These are phyloP conservation scores for Malassezia brasiliensis DNA, from an alignment of 1,284 basidiomycete genomes.

Conservation along the genomic window DNA sequence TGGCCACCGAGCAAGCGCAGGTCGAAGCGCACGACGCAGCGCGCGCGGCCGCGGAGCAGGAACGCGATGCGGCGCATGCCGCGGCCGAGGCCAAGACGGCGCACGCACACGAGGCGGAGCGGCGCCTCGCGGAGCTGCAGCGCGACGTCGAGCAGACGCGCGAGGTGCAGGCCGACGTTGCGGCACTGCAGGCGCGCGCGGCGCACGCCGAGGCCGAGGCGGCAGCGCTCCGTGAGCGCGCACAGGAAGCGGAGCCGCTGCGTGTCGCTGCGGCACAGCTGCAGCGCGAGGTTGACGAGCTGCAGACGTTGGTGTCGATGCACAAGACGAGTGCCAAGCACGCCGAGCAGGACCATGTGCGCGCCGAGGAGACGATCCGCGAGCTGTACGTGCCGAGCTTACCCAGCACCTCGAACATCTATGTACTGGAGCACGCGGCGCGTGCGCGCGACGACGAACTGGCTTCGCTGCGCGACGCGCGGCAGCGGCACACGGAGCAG, in stretches of 20 bases:
- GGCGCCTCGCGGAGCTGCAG: constrained; percentile 9
- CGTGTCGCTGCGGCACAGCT: constrained; percentile 1
- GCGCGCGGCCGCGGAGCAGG: not conserved
- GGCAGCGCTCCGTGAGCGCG: constrained; percentile 7
- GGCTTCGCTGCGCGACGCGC: not conserved
- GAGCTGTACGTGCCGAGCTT: not conserved
- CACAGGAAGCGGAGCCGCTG: constrained; percentile 4
- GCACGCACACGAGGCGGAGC: not conserved
- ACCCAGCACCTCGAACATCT: not conserved
- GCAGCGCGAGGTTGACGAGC: constrained; percentile 10
- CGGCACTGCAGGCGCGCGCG: constrained; percentile 3
- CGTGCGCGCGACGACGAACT: constrained; percentile 1
- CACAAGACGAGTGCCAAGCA: constrained; percentile 10
- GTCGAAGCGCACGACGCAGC: not conserved
- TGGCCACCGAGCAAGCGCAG: not conserved
- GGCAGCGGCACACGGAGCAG: constrained; percentile 10
- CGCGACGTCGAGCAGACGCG: constrained; percentile 14
- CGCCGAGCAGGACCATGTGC: constrained; percentile 10
- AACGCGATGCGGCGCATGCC: not conserved
- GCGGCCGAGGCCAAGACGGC: not conserved
- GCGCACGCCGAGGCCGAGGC: not conserved
- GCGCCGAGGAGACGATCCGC: not conserved
- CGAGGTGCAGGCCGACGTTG: constrained; percentile 9
- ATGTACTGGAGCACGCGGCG: constrained; percentile 7
- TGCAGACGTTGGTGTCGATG: constrained; percentile 15